A percentile compares a stretch with the other conserved stretches of the same genome.
phyloP scores from a whole-genome alignment of 371 early-diverging fungal species.

The Amoeboradix gromovi region DNA sequence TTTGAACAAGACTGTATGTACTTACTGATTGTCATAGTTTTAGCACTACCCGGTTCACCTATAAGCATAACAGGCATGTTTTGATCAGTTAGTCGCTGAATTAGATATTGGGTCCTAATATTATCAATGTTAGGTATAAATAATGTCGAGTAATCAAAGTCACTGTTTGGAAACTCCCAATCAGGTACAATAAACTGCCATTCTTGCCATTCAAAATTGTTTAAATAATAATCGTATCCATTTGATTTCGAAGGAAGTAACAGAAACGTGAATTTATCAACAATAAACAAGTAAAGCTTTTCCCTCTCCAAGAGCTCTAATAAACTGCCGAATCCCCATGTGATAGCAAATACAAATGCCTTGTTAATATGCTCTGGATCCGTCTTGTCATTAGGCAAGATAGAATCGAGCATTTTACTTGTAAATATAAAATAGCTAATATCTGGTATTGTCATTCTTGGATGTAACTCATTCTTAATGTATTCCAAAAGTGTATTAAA shows the following conservation, averaged over 20 bases:
- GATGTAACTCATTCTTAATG: conserved; percentile 17
- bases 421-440: conserved; percentile 17
- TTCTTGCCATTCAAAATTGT: conserved; percentile 23
- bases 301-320: conserved; percentile 27
- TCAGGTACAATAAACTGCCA: conserved; percentile 21
- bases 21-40: conserved; percentile 83
- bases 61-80: conserved; percentile 21
- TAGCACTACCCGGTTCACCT: conserved; percentile 74
- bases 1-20: conserved; percentile 24
- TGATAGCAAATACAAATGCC: conserved; percentile 20
- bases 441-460: conserved; percentile 22
- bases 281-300: conserved; percentile 18
- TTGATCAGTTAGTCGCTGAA: conserved; percentile 21
- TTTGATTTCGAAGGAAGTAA: conserved; percentile 19
- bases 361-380: conserved; percentile 16
- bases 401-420: conserved; percentile 17
- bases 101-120: conserved; percentile 25
- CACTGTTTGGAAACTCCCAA: conserved; percentile 21
- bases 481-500: conserved; percentile 14
- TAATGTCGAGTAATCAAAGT: conserved; percentile 26
- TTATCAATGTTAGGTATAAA: conserved; percentile 31
- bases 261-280: conserved; percentile 17
- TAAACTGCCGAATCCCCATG: conserved; percentile 24
- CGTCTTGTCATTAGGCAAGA: conserved; percentile 17
- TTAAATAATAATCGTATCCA: conserved; percentile 22